A percentile compares a stretch with the other conserved stretches of the same genome.
phyloP scores from a whole-genome alignment of 257 asterid genomes.

The Lithospermum erythrorhizon region DNA sequence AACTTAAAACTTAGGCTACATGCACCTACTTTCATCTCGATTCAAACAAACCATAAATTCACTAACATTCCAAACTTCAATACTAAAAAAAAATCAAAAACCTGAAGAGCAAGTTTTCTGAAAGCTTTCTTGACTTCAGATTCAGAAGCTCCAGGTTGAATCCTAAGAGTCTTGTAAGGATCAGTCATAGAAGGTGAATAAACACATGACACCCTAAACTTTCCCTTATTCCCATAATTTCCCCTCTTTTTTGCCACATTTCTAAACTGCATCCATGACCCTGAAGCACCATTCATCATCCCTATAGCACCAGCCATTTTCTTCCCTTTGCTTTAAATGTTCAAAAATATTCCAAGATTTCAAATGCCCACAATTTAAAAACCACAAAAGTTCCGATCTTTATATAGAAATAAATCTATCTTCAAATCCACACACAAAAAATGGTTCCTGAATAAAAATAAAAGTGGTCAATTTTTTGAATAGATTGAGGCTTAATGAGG shows the following conservation, averaged over 20 bases:
- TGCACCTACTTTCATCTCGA: too few relatives aligned
- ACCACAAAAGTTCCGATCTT: background rate
- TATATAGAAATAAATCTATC: background rate
- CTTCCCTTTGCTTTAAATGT: background rate
- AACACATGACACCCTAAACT: slow-evolving; percentile 34
- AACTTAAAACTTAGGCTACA: too few relatives aligned
- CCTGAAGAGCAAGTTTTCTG: slow-evolving; percentile 70
- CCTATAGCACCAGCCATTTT: background rate
- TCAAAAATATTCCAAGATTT: background rate
- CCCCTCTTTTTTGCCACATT: slow-evolving; percentile 4
- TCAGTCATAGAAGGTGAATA: slow-evolving; percentile 29
- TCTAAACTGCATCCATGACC: background rate
- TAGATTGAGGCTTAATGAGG: background rate
- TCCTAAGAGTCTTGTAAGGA: slow-evolving; percentile 57
- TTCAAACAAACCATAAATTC: too few relatives aligned
- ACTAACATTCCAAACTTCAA: background rate
- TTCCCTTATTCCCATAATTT: slow-evolving; percentile 13
- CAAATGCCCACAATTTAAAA: background rate
- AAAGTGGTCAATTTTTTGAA: background rate
- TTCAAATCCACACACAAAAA: background rate
- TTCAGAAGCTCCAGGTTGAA: slow-evolving; percentile 58
- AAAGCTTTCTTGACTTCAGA: slow-evolving; percentile 69
- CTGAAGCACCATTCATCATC: background rate
- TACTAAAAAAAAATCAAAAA: slow-evolving; percentile 1
- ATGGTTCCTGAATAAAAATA: too few relatives aligned